Base-by-base conservation (phyloP, 257 asterid genomes). In the Linaria vulgaris region DNA sequence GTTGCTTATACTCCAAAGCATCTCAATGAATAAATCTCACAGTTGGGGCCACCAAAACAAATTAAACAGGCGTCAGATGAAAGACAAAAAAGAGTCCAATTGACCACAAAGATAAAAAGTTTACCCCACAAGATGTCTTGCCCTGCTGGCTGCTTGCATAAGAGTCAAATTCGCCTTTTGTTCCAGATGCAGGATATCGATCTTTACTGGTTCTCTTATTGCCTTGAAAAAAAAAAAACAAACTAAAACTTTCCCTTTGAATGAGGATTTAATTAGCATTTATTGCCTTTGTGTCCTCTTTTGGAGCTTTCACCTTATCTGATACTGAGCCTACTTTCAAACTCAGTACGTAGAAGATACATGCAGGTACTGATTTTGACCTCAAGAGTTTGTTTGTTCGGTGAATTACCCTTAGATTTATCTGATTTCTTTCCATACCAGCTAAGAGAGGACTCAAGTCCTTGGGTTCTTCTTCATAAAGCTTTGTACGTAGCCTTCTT, bases 311-410 rank as follows among this genome's bases (percentile, higher is more conserved):
- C 57, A 64, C 74, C 51, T 67, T 72, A 46, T 38, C 80, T 31
- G 73, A 74, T 67, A 72, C 77, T 24, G 59, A 75, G 69, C 71
- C 75, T 77, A 27, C 73, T 68, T 54, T 82, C 92, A 23, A 74
- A 79, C 62, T 63, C 79, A 5, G 80, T n/a, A n/a, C n/a, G n/a
- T 72, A 24, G 94, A 82, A 60, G 91, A 85, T 65, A 82, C 90
- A n/a, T n/a, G n/a, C n/a, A 47, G 99, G 99, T 47, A 87, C 77
- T 70, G 96, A 92, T 76, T 92, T 92, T 22, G 97, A 89, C 79
- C 97, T 82, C 63, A 66, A 69, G 43, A 92, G 87, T 64, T 79
- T 87, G n/a, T n/a, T n/a, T n/a, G 78, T 81, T 68, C 16, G 88
- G 76, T 37, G 91, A 77, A 66, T 72, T 61, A 71, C 79, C 77